Evolutionary conservation across 345 rosid species (phyloP), one percentile per base, ranked within the genome.

Genomic region (Kernera saxatilis): DNA sequence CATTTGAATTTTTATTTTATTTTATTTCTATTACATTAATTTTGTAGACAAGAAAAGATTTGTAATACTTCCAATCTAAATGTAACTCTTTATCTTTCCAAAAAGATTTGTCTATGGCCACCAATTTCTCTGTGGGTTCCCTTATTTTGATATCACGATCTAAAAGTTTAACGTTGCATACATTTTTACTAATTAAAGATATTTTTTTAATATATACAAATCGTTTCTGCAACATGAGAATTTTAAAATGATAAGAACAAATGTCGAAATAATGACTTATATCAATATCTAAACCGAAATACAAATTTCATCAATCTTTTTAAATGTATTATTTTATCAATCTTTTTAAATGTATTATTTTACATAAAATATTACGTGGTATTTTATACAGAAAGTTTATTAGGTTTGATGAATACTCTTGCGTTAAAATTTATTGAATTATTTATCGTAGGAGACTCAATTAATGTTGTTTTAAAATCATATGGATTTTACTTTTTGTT

Each of bases 111-210:
- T 32, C 40, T 25, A 63, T 19, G 36, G 43, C 27, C 56, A 64
- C 57, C 25, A 36, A 6, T 25, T 26, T 35, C 5, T 44, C 21
- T 45, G 56, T 18, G 8, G 46, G n/a, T 30, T 69, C 51, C 8
- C 45, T 10, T 49, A 11, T 37, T 30, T 32, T 64, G 21, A 25
- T 43, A 30, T 27, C 26, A 18, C 1, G 4, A 32, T 52, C 23
- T 46, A 57, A 7, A 66, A 66, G 53, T 56, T 57, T 56, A 30
- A 72, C 72, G 71, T 73, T 73, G 52, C 51, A 15, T 17, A 45
- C 36, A 44, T 56, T 32, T 55, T 40, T 27, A 30, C 26, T 29
- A 14, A 3, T 25, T 21, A 25, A 25, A 26, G 18, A n/a, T n/a
- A n/a, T n/a, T n/a, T n/a, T n/a, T 25, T 62, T 19, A 48, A 56